Evolutionary conservation across 345 rosid genomes (phyloP).

Genomic region (Isatis tinctoria): DNA sequence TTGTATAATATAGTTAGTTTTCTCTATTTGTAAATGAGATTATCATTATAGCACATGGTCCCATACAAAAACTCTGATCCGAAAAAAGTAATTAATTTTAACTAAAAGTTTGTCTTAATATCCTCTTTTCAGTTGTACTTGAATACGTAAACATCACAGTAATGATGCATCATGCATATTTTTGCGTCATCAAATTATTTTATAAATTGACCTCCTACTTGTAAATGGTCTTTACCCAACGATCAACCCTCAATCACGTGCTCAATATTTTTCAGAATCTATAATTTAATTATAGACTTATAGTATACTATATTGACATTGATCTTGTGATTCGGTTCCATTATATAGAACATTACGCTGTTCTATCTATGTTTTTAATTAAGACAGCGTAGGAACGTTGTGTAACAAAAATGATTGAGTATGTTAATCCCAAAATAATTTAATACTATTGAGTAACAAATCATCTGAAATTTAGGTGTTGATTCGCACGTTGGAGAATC

Average conservation of each 20-base stretch:
- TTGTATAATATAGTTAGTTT: not conserved
- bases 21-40: not conserved
- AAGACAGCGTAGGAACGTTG: constrained; percentile 12
- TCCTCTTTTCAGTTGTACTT: not conserved
- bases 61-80: not conserved
- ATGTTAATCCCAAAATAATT: not conserved
- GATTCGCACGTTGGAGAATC: constrained; percentile 1
- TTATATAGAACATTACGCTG: not conserved
- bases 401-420: not conserved
- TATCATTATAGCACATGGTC: not conserved
- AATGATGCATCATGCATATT: constrained; percentile 15
- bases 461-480: not conserved
- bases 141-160: not conserved
- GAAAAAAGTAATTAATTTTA: not conserved
- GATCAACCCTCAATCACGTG: constrained; percentile 18
- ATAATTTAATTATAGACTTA: not conserved
- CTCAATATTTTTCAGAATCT: constrained; percentile 13
- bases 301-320: not conserved
- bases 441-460: not conserved
- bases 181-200: constrained; percentile 4
- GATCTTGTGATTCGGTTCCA: not conserved
- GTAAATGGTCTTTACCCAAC: not conserved
- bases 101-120: not conserved
- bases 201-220: constrained; percentile 14
- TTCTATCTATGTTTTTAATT: not conserved